Conservation (phyloP, 2,329 filamentous ascomycete genomes). For the Apiospora arundinis region DNA sequence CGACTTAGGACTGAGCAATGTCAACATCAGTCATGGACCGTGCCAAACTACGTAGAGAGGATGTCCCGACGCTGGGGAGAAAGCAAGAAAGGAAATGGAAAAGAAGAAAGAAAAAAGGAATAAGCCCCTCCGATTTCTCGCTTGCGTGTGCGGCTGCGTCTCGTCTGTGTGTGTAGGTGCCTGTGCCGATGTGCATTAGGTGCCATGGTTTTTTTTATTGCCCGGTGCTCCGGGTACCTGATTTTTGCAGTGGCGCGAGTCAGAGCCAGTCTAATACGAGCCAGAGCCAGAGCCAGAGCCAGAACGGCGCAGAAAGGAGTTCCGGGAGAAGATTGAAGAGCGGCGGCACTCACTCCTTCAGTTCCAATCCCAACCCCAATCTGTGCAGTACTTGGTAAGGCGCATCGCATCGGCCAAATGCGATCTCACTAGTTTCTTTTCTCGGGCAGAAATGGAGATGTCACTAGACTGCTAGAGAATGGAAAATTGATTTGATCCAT, state of each 20-base stretch:
- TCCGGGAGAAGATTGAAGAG: neutral
- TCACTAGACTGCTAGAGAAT: neutral
- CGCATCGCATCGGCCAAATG: neutral
- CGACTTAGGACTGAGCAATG: neutral
- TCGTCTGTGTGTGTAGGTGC: neutral
- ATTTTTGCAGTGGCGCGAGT: slow-evolving; percentile 6
- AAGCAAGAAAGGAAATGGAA: neutral
- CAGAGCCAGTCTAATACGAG: neutral
- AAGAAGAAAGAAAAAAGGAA: neutral
- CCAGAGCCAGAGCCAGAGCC: neutral
- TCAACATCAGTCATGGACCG: neutral
- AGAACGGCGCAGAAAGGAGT: neutral
- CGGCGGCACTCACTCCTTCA: too few species aligned
- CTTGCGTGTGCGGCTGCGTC: neutral
- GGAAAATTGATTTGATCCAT: neutral
- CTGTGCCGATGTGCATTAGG: slow-evolving; percentile 12
- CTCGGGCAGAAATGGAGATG: slow-evolving; percentile 12
- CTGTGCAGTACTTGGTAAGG: neutral
- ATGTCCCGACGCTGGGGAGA: neutral
- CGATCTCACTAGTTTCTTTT: neutral
- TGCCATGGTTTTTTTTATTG: neutral
- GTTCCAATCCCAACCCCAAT: neutral
- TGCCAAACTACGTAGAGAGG: neutral
- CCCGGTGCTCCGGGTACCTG: slow-evolving; percentile 15
- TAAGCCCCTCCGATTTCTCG: neutral